Evolutionary conservation across 495 filamentous ascomycete genomes (phyloP).

Genomic region (Penicillium malachiteum): DNA sequence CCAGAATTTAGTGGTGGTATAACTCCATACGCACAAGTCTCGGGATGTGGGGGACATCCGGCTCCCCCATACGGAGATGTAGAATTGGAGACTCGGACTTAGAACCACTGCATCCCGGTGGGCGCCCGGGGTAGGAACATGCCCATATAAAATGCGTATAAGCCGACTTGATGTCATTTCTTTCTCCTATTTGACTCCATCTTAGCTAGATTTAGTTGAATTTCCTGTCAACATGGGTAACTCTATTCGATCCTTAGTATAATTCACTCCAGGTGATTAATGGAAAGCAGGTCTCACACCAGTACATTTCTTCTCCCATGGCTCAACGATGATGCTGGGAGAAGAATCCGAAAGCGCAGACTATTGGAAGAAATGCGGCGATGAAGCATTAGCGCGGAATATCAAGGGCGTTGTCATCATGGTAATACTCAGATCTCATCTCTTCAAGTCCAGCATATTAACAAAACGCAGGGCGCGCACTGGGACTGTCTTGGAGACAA

Average conservation of each 20-base stretch:
- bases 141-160: background rate
- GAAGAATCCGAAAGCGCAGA: conserved; percentile 55
- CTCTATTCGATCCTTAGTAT: background rate
- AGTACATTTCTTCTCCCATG: conserved; percentile 67
- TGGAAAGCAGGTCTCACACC: conserved; percentile 32
- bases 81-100: background rate
- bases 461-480: conserved; percentile 53
- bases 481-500: conserved; percentile 51
- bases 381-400: conserved; percentile 52
- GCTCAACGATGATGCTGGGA: conserved; percentile 66
- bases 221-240: background rate
- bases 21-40: background rate
- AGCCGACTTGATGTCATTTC: background rate
- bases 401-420: conserved; percentile 63
- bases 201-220: background rate
- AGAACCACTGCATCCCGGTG: background rate
- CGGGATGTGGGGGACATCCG: background rate
- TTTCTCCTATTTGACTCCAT: background rate
- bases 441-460: background rate
- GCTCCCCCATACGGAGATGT: background rate
- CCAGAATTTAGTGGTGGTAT: too few relatives aligned
- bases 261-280: background rate
- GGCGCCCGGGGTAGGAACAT: background rate
- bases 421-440: conserved; percentile 32
- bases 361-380: conserved; percentile 63